phyloP scores from a whole-genome alignment of 2,329 filamentous ascomycete genomes.

The Phialemoniopsis sp. region DNA sequence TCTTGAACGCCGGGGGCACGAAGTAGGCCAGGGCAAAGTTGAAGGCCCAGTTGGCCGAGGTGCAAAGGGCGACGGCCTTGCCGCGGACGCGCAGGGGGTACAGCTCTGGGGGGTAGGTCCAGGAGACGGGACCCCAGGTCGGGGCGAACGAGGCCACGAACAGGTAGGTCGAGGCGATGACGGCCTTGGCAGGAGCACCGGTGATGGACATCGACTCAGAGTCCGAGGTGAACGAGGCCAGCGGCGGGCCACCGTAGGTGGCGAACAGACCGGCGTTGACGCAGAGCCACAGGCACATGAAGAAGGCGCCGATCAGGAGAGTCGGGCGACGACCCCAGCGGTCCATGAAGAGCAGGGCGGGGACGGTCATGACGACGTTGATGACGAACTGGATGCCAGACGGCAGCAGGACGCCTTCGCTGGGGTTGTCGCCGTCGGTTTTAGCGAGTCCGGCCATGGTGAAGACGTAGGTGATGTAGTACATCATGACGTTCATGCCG shows the following conservation, averaged over 20 bases:
- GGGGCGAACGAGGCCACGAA: conserved; percentile 49
- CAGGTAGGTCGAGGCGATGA: conserved; percentile 63
- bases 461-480: conserved; percentile 68
- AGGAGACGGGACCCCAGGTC: conserved; percentile 38
- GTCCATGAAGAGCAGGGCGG: conserved; percentile 72
- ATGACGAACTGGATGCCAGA: conserved; percentile 73
- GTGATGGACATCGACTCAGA: conserved; percentile 42
- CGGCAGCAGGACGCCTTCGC: conserved; percentile 55
- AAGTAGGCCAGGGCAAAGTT: conserved; percentile 34
- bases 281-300: conserved; percentile 54
- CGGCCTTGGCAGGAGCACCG: conserved; percentile 46
- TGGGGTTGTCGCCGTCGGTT: too few relatives aligned
- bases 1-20: conserved; percentile 28
- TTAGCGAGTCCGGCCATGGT: conserved; percentile 67
- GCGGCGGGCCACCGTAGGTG: conserved; percentile 29
- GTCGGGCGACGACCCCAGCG: conserved; percentile 69
- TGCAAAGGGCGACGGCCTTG: conserved; percentile 27
- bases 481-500: conserved; percentile 74
- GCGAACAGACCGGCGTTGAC: conserved; percentile 42
- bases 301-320: conserved; percentile 58
- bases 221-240: conserved; percentile 26
- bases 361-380: conserved; percentile 75
- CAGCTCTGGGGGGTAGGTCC: conserved; percentile 42
- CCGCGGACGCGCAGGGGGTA: conserved; percentile 35
- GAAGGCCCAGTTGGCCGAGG: conserved; percentile 32